Percentiles rank a stretch among this genome's conserved stretches.
Conservation (phyloP, 768 basidiomycete species). For the Phaffia australis region DNA sequence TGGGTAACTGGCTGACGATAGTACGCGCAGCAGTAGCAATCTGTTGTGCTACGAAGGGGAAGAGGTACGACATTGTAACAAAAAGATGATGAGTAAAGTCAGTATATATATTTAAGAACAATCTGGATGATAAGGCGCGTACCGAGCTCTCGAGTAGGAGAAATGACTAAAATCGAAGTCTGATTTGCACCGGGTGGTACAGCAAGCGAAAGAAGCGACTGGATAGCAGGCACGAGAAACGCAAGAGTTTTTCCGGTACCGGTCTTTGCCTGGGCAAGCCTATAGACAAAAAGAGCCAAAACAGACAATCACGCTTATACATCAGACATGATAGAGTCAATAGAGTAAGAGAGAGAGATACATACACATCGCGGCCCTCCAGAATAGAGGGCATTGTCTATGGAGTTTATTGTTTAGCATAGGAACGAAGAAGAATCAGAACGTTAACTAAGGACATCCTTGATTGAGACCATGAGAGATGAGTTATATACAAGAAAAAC, state of each 20-base stretch:
- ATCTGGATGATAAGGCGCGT: conserved; percentile 31
- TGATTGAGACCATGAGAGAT: no score
- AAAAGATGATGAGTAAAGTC: no score
- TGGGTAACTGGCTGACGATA: conserved; percentile 38
- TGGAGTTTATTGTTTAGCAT: neutral
- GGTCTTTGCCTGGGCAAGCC: conserved; percentile 39
- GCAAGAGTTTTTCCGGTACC: conserved; percentile 50
- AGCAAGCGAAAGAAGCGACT: conserved; percentile 32
- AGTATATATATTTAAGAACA: no score
- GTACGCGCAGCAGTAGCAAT: conserved; percentile 10
- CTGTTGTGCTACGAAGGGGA: conserved; percentile 3
- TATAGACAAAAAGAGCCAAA: neutral
- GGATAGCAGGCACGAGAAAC: conserved; percentile 41
- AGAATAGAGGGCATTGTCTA: conserved; percentile 27
- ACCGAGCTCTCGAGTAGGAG: conserved; percentile 42
- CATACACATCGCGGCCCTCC: neutral
- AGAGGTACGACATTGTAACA: no score
- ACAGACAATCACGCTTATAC: neutral
- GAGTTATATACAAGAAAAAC: no score
- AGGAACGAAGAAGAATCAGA: no score
- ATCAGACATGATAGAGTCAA: neutral
- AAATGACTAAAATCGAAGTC: conserved; percentile 39
- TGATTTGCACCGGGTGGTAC: conserved; percentile 24
- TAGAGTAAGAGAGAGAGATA: neutral
- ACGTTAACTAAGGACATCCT: no score